Base-by-base conservation (phyloP, 2,329 filamentous ascomycete species). In the Aspergillus melleus region DNA sequence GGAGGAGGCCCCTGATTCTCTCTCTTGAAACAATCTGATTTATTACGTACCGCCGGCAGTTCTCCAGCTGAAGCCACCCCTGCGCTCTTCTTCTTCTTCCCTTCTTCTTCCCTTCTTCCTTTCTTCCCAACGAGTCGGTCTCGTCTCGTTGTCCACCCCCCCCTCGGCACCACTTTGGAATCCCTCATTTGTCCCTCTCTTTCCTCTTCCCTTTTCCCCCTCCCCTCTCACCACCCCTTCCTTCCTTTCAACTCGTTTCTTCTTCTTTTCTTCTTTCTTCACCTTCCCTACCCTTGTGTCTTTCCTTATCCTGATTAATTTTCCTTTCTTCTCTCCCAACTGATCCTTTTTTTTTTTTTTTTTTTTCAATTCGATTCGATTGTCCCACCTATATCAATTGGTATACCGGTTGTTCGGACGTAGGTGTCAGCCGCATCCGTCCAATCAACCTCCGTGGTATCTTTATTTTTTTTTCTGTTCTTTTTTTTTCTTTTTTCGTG, bases 131-230 rank as follows among this genome's bases (percentile, higher is more conserved):
- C 68, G 69, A 73, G 70, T 70, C 68, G 64, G 59, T 63, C 57
- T 60, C 64, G 62, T 66, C 65, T 70, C 61, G 61, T 84, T 84
- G 70, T 81, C 83, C 51, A 83, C 80, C 64, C 22, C 3, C 36
- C 36, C 36, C 36, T 19, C 83, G 57, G 54, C 81, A 47, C 65
- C 64, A 63, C 61, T 61, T 53, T 57, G 52, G 54, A 50, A 39
- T 58, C 57, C 50, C 60, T 60, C 55, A 54, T 59, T 61, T 59
- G 64, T 58, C 59, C 61, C 50, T 68, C 62, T 61, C 58, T 63
- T 64, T 66, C 63, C 60, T 61, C 58, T 63, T 64, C 66, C 63
- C 60, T 68, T 61, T 60, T 55, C 63, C 64, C 65, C 63, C 60
- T 12, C 36, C 36, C 36, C 16, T n/a, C 36, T n/a, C 36, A 42